phyloP scores from a whole-genome alignment of 768 basidiomycete species.

The Rubroboletus satanas region DNA sequence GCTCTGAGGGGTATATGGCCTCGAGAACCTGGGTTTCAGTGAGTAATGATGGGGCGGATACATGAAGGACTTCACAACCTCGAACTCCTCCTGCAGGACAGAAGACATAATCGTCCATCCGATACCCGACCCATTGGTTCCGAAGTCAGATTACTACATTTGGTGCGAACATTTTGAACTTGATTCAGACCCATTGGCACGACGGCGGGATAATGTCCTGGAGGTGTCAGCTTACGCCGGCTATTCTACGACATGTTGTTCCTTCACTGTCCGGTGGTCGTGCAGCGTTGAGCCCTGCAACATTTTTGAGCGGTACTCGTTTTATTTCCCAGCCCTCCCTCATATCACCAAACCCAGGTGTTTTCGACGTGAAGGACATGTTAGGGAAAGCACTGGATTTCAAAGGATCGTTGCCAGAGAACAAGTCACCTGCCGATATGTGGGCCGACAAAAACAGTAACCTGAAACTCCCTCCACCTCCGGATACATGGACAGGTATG shows the following conservation, averaged over 20 bases:
- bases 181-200: neutral
- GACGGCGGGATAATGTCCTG: slow-evolving; percentile 18
- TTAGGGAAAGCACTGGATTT: slow-evolving; percentile 14
- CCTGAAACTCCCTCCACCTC: slow-evolving; percentile 33
- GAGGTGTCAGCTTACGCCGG: slow-evolving; percentile 12
- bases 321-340: slow-evolving; percentile 6
- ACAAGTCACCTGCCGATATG: slow-evolving; percentile 33
- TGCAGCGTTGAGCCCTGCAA: neutral
- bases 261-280: neutral
- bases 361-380: slow-evolving; percentile 13
- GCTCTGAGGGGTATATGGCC: slow-evolving; percentile 93
- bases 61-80: slow-evolving; percentile 48
- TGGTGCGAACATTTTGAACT: slow-evolving; percentile 10
- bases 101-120: slow-evolving; percentile 45
- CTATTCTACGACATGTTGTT: slow-evolving; percentile 10
- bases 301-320: slow-evolving; percentile 6
- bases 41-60: slow-evolving; percentile 6
- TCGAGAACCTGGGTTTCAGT: slow-evolving; percentile 68
- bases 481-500: slow-evolving; percentile 53
- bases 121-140: slow-evolving; percentile 24
- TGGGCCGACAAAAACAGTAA: slow-evolving; percentile 31
- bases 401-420: slow-evolving; percentile 10
- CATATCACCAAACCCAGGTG: neutral
- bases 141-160: slow-evolving; percentile 16
- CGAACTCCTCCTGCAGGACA: slow-evolving; percentile 81